Base-by-base conservation (phyloP, 768 basidiomycete species). In the Rhodocollybia butyracea region DNA sequence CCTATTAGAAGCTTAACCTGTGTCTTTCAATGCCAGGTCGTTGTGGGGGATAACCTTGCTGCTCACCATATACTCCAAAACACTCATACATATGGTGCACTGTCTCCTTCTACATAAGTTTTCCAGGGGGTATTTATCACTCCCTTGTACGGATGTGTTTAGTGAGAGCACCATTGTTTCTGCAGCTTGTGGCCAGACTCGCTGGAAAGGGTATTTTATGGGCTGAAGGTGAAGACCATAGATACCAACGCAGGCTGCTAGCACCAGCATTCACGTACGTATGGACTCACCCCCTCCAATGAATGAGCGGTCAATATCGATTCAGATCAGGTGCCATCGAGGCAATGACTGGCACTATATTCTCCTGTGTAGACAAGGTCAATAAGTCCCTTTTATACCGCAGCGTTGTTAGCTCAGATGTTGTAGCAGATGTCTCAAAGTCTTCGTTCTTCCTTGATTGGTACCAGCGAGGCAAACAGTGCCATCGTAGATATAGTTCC, bases 181-280 rank as follows among this genome's bases (percentile, higher is more conserved):
- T 68, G 2, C 70, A 71, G 1, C 64, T 66, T 3, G 65, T 72
- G 40, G 65, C 61, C 21, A 70, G 69, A 17, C 45, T 73, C 5
- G 46, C 73, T 2, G 73, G 73, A 4, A 61, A 59, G 19, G 69
- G 70, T 17, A 46, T 74, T n/a, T 66, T 69, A 11, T 76, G 73
- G 73, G 70, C 70, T 4, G 70, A 74, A 59, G 72, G 70, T 15
- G 66, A 65, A 11, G 72, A 74, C 38, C 73, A 74, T 61, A 67
- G 61, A 50, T 55, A 46, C n/a, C 66, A 68, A 54, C 66, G 72
- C 38, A 67, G 63, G 53, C 61, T 73, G n/a, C n/a, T n/a, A n/a
- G n/a, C n/a, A n/a, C n/a, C n/a, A n/a, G n/a, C n/a, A n/a, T n/a
- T n/a, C n/a, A 21, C 43, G 58, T 66, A 36, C 67, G 68, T 19